Base-by-base conservation (phyloP, 1,139 yeast genomes). In the Debaryomyces robertsiae region DNA sequence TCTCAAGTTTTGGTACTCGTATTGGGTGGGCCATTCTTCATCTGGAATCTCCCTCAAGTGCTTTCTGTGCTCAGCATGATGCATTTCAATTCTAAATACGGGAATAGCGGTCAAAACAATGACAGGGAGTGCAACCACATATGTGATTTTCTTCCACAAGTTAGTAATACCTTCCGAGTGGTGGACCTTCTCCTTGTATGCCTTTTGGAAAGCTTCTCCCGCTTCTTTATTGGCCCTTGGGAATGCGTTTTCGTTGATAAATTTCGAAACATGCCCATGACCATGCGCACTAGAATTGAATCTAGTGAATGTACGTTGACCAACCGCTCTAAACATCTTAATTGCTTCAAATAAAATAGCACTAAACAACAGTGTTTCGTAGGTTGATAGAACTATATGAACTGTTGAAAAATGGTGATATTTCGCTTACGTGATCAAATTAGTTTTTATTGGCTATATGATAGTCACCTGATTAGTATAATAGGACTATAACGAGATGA, bases 1-100 rank as follows among this genome's bases (percentile, higher is more conserved):
- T 81, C 98, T 87, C 58, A 89, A 68, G 78, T 93, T 91, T 76
- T 84, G 91, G 80, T 82, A 93, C 52, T 83, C 93, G 74, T 87
- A 88, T 69, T 85, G 94, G 48, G 69, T 73, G 58, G 96, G 97
- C 90, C 95, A 86, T 65, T 90, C 95, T 54, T 84, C 94, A 65
- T 90, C 97, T 32, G 83, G 61, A 46, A 88, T 74, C 59, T 86
- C 88, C 53, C 75, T 76, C 58, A 78, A 69, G 71, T 91, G 97
- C 63, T 78, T 79, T 71, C 96, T 81, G 77, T 91, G 98, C 58
- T 84, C 79, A 52, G 93, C 93, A 63, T 90, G 98, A 65, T 85
- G 87, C 60, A 75, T 67, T 75, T 93, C 98, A 61, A 85, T 75
- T 57, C 77, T 79, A 69, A 77, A 81, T 42, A 94, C 87, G 69